phyloP scores from a whole-genome alignment of 2,329 filamentous ascomycete species.

The Aphanoascus verrucosus region DNA sequence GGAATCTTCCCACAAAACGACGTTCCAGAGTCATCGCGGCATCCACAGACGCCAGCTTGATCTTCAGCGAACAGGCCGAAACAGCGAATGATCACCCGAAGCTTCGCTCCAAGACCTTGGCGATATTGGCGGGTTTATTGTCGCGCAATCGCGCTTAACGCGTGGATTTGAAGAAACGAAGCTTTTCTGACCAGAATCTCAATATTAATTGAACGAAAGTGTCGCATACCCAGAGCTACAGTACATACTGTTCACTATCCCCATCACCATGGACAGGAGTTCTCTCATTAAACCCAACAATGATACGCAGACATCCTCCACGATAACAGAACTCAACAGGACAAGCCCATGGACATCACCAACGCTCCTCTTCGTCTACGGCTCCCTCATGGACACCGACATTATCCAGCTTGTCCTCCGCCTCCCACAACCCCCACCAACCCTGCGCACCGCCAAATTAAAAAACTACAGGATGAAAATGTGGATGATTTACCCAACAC shows the following conservation, averaged over 20 bases:
- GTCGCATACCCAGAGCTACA: background rate
- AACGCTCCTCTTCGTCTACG: conserved; percentile 13
- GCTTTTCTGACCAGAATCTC: no score
- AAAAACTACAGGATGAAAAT: conserved; percentile 15
- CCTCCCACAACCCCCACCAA: background rate
- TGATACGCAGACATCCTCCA: background rate
- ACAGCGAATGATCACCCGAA: no score
- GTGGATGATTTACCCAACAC: conserved; percentile 13
- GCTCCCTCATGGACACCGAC: conserved; percentile 15
- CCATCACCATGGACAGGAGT: background rate
- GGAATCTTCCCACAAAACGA: no score
- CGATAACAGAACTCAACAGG: background rate
- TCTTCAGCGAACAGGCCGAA: background rate
- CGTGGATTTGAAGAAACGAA: no score
- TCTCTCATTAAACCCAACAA: background rate
- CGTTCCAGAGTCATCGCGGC: background rate
- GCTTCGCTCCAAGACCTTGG: no score
- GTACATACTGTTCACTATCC: no score
- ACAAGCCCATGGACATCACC: background rate
- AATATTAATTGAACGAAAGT: no score
- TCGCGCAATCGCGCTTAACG: no score
- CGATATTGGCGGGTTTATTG: no score
- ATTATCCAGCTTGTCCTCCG: conserved; percentile 11
- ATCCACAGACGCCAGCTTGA: background rate
- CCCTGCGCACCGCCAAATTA: conserved; percentile 9